These are phyloP conservation scores for Verticillium dahliae DNA, from an alignment of 2,329 filamentous ascomycete species.

Conservation along the genomic window DNA sequence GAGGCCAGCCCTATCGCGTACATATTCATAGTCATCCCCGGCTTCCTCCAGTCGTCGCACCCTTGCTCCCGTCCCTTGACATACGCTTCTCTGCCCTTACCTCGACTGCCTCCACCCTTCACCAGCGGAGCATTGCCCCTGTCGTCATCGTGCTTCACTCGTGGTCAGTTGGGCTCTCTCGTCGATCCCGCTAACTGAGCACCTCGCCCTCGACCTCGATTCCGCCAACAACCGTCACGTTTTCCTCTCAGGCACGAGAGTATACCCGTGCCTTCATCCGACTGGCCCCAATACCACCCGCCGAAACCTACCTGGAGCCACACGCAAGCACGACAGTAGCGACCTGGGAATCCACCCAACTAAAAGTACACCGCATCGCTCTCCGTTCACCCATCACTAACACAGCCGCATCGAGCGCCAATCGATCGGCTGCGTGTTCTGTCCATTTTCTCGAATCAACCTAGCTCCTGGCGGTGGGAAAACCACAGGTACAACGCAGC, in stretches of 20 bases:
- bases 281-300: constrained; percentile 1
- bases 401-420: constrained; percentile 2
- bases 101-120: background rate
- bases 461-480: background rate
- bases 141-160: constrained; percentile 11
- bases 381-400: constrained; percentile 4
- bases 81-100: constrained; percentile 4
- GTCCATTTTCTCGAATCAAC: background rate
- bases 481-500: background rate
- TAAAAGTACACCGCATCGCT: background rate
- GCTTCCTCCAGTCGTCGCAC: background rate
- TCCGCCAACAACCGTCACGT: background rate
- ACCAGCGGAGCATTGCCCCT: background rate
- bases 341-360: background rate
- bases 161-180: background rate
- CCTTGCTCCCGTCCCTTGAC: background rate
- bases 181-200: background rate
- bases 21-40: background rate
- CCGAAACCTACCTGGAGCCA: constrained; percentile 4
- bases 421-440: background rate
- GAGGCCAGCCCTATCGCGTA: background rate
- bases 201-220: background rate
- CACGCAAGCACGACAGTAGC: constrained; percentile 3
- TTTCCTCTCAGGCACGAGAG: background rate
- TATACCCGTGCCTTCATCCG: background rate